A percentile compares a stretch with the other conserved stretches of the same genome.
These are phyloP conservation scores for Cyberlindnera samutprakarnensis DNA, from an alignment of 805 yeast genomes.

Conservation along the genomic window DNA sequence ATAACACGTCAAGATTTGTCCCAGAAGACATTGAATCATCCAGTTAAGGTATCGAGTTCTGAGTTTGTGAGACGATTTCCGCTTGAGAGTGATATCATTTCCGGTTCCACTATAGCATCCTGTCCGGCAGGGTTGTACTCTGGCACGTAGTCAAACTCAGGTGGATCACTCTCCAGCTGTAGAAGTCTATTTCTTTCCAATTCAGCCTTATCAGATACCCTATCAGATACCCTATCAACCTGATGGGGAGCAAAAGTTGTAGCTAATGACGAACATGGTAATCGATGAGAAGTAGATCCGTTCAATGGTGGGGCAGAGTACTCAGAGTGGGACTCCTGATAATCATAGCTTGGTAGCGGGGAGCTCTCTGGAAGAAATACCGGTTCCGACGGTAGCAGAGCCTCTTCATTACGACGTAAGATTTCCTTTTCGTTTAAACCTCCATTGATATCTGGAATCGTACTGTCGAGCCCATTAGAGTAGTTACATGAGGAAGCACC, in stretches of 20 bases:
- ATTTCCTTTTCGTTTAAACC: conserved; percentile 51
- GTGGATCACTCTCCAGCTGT: conserved; percentile 36
- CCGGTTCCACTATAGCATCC: not conserved
- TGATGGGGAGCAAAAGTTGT: too few relatives aligned
- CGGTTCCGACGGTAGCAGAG: conserved; percentile 58
- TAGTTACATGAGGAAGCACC: too few relatives aligned
- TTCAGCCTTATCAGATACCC: conserved; percentile 31
- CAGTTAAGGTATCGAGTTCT: conserved; percentile 1
- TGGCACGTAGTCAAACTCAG: conserved; percentile 24
- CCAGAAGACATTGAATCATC: too few relatives aligned
- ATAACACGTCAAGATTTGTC: too few relatives aligned
- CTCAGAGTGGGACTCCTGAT: not conserved
- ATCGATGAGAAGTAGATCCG: conserved; percentile 1
- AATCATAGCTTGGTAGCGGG: conserved; percentile 18
- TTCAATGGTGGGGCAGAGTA: conserved; percentile 1
- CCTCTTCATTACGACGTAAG: conserved; percentile 44
- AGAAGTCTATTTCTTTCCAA: conserved; percentile 30
- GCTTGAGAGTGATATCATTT: not conserved
- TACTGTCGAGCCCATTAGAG: conserved; percentile 8
- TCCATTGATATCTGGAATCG: conserved; percentile 4
- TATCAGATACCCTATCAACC: too few relatives aligned
- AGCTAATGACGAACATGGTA: too few relatives aligned
- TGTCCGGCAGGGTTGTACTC: conserved; percentile 11
- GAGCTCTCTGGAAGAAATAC: conserved; percentile 3
- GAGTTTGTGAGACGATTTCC: not conserved